A percentile compares a stretch with the other conserved stretches of the same genome.
Evolutionary conservation across 805 yeast genomes (phyloP).

Genomic region (Metschnikowia koreensis): DNA sequence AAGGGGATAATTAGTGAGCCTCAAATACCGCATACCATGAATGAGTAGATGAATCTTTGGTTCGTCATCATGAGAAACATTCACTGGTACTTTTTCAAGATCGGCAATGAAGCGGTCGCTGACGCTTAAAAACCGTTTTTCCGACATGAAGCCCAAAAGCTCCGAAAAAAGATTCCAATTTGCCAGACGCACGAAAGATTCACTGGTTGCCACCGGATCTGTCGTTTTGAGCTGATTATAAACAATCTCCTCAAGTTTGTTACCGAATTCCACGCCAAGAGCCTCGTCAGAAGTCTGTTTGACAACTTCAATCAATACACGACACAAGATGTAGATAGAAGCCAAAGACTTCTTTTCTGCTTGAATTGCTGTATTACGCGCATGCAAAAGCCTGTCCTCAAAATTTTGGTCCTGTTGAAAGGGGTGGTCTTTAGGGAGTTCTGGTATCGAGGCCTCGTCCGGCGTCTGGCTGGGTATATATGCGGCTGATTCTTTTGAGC

Average conservation of each 20-base stretch:
- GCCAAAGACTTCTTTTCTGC: constrained; percentile 86
- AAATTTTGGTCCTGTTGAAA: constrained; percentile 18
- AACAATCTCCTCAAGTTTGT: constrained; percentile 87
- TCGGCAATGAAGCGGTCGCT: constrained; percentile 93
- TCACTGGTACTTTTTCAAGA: constrained; percentile 70
- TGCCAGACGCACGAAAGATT: constrained; percentile 74
- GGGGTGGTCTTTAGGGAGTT: constrained; percentile 1
- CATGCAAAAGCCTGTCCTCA: constrained; percentile 34
- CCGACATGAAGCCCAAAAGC: constrained; percentile 87
- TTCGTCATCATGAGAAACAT: constrained; percentile 36
- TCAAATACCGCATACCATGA: constrained; percentile 87
- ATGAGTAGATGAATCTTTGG: constrained; percentile 71
- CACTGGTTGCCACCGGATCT: constrained; percentile 67
- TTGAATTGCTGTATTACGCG: constrained; percentile 69
- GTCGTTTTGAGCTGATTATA: constrained; percentile 85
- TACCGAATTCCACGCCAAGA: constrained; percentile 75
- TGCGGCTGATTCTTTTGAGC: constrained; percentile 16
- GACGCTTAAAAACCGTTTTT: constrained; percentile 76
- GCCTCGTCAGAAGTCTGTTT: constrained; percentile 76
- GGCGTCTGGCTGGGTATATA: neutral
- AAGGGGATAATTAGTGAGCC: constrained; percentile 77
- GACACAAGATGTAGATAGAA: constrained; percentile 81
- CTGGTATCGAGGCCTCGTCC: neutral
- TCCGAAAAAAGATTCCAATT: constrained; percentile 94
- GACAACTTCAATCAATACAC: constrained; percentile 90